A percentile compares a stretch with the other conserved stretches of the same genome.
Evolutionary conservation across 495 filamentous ascomycete species (phyloP).

Genomic region (Trichodelitschia bisporula): DNA sequence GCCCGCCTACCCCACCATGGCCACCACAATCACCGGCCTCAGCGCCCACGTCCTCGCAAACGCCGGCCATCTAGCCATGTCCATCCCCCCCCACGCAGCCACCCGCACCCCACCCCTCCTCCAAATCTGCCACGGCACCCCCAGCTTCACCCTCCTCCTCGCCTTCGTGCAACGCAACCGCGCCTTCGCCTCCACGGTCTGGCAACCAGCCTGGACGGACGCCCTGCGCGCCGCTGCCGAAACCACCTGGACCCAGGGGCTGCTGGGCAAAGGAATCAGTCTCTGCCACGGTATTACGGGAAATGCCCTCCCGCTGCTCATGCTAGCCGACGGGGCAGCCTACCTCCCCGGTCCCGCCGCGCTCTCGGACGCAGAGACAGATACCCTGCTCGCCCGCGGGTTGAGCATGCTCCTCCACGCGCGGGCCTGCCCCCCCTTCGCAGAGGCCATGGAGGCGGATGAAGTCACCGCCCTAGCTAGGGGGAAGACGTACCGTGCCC

Average conservation of each 20-base stretch:
- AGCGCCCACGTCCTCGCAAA: slow-evolving; percentile 15
- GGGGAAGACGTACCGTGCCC: slow-evolving; percentile 23
- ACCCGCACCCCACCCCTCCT: slow-evolving; percentile 12
- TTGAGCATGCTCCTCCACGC: neutral
- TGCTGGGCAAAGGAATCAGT: slow-evolving; percentile 23
- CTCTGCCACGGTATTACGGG: slow-evolving; percentile 24
- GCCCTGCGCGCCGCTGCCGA: slow-evolving; percentile 2
- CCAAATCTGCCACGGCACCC: slow-evolving; percentile 24
- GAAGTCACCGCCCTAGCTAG: slow-evolving; percentile 10
- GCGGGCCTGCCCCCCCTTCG: neutral
- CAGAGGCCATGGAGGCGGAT: slow-evolving; percentile 1
- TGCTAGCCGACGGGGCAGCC: neutral
- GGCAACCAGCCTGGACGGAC: neutral
- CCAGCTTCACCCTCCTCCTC: slow-evolving; percentile 18
- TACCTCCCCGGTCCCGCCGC: neutral
- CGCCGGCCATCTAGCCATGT: slow-evolving; percentile 21
- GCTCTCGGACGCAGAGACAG: neutral
- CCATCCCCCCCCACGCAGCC: slow-evolving; percentile 9
- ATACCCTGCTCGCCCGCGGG: neutral
- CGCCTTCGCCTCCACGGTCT: too few relatives aligned
- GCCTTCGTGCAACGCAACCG: slow-evolving; percentile 13
- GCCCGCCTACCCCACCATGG: slow-evolving; percentile 14
- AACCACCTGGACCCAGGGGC: slow-evolving; percentile 23
- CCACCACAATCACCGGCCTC: slow-evolving; percentile 3
- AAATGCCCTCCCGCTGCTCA: slow-evolving; percentile 20